These are phyloP conservation scores for Sporopachydermia quercuum DNA, from an alignment of 805 yeast species.

Conservation along the genomic window DNA sequence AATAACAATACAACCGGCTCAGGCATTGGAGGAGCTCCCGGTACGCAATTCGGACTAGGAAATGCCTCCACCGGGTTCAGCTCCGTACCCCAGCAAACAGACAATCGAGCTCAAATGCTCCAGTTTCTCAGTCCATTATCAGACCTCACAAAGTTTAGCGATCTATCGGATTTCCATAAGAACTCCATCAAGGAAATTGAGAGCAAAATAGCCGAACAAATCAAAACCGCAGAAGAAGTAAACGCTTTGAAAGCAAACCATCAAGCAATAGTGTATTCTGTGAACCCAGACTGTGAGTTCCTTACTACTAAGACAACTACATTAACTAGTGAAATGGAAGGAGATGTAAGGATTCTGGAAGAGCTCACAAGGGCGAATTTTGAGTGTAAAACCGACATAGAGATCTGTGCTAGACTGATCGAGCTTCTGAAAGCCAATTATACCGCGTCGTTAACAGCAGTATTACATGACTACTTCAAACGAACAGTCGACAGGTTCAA, in stretches of 20 bases:
- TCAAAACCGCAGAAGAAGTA: background rate
- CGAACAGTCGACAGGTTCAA: constrained; percentile 21
- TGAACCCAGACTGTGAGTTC: constrained; percentile 1
- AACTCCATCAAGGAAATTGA: background rate
- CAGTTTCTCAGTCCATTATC: background rate
- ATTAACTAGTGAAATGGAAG: background rate
- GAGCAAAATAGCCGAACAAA: constrained; percentile 1
- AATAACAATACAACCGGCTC: background rate
- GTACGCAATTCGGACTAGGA: too few species aligned
- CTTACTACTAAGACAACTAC: background rate
- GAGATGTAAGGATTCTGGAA: background rate
- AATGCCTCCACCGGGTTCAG: too few species aligned
- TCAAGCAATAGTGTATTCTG: background rate
- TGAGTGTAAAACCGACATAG: background rate
- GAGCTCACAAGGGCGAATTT: background rate
- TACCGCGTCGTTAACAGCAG: background rate
- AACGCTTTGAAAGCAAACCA: background rate
- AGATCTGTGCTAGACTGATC: background rate
- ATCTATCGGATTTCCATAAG: background rate
- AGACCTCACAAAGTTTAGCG: background rate
- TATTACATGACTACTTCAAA: background rate
- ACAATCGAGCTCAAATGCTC: background rate
- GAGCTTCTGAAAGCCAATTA: background rate
- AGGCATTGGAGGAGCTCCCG: background rate
- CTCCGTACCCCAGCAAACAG: background rate